phyloP scores from a whole-genome alignment of 2,329 filamentous ascomycete genomes.

The Sordariomycetes sp. region DNA sequence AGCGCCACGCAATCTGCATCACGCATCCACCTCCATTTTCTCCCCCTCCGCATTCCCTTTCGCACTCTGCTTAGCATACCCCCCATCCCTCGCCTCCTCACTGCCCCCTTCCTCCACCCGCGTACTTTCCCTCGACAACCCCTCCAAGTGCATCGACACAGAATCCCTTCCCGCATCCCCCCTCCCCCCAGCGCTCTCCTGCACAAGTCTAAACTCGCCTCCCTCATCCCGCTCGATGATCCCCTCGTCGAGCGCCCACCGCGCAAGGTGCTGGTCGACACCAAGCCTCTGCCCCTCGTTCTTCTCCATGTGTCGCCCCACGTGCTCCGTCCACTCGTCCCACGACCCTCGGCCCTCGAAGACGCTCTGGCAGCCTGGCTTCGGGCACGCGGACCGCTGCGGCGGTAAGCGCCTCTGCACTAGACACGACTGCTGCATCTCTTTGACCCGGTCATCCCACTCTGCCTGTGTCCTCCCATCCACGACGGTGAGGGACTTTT shows the following conservation, averaged over 20 bases:
- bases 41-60: neutral
- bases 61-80: neutral
- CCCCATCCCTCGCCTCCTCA: neutral
- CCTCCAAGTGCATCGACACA: slow-evolving; percentile 8
- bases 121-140: neutral
- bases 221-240: slow-evolving; percentile 46
- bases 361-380: slow-evolving; percentile 52
- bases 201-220: slow-evolving; percentile 38
- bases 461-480: slow-evolving; percentile 46
- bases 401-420: slow-evolving; percentile 57
- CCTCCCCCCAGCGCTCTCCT: slow-evolving; percentile 4
- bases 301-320: slow-evolving; percentile 79
- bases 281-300: slow-evolving; percentile 43
- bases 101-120: slow-evolving; percentile 3
- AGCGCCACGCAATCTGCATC: neutral
- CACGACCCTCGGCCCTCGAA: slow-evolving; percentile 67
- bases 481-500: slow-evolving; percentile 40
- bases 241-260: slow-evolving; percentile 49
- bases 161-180: slow-evolving; percentile 9
- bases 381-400: slow-evolving; percentile 55
- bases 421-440: slow-evolving; percentile 63
- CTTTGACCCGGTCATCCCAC: slow-evolving; percentile 53
- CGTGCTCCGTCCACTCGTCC: slow-evolving; percentile 88
- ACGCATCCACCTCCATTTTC: slow-evolving; percentile 7
- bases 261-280: slow-evolving; percentile 42